Evolutionary conservation across 129 eudicot species (phyloP), one percentile per base, ranked within the genome.

Genomic region (Centrapalus pauciflorus): DNA sequence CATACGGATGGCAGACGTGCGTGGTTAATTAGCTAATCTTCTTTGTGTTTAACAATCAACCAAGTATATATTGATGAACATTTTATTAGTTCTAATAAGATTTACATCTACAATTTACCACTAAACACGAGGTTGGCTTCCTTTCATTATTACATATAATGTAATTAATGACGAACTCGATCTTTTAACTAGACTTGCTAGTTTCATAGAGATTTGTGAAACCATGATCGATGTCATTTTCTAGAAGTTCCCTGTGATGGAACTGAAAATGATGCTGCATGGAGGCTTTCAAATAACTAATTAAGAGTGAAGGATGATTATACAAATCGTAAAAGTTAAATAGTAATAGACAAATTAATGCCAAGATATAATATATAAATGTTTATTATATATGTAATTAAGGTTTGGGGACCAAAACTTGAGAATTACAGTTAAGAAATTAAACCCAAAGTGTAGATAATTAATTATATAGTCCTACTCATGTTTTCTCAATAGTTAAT

Each of bases 401-500:
- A n/a, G 23, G 25, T n/a, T 38, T 38, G 68, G 23, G 16, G 28
- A 23, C 3, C 54, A 24, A 62, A n/a, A 70, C 40, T 60, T 70
- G 20, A 26, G 32, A 55, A 26, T 40, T 41, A 55, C 55, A 28
- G 66, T 21, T 35, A 25, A 61, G 1, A 27, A n/a, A n/a, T n/a
- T n/a, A n/a, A n/a, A 46, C 38, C 71, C 29, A 46, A 16, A 46
- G 45, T 29, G 4, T 32, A 65, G 0, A 17, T n/a, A n/a, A n/a
- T n/a, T n/a, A n/a, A n/a, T n/a, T n/a, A n/a, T 43, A 25, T 70
- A 57, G 67, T 58, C 67, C 4, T 59, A 14, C 33, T 19, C 19
- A 11, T 57, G 17, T 19, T 30, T 56, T 58, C 24, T 13, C 16
- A 27, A 32, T 71, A 59, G 7, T 71, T 71, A 71, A 71, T 60